These are phyloP conservation scores for Pseudocercospora ulei DNA, from an alignment of 2,329 filamentous ascomycete species.

Conservation along the genomic window DNA sequence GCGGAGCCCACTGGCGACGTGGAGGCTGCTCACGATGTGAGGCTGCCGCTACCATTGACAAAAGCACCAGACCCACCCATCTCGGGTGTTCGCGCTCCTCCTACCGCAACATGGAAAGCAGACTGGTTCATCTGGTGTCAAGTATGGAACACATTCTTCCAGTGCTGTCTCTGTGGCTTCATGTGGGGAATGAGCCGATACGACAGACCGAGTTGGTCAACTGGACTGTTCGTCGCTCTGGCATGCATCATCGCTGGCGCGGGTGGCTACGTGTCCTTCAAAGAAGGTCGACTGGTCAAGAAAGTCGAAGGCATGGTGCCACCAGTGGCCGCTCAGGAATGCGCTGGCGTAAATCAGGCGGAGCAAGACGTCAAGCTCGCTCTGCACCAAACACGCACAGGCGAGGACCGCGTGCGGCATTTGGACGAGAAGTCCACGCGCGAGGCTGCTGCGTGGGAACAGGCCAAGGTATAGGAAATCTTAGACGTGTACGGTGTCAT, in stretches of 20 bases:
- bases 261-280: conserved; percentile 60
- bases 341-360: not conserved
- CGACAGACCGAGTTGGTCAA: conserved; percentile 67
- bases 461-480: conserved; percentile 2
- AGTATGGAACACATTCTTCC: conserved; percentile 68
- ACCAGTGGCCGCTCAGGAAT: conserved; percentile 6
- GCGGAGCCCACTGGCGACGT: not conserved
- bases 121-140: conserved; percentile 72
- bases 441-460: not conserved
- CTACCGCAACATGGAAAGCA: conserved; percentile 63
- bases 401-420: not conserved
- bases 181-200: conserved; percentile 58
- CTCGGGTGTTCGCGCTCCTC: conserved; percentile 60
- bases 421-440: conserved; percentile 2
- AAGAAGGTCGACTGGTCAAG: conserved; percentile 62
- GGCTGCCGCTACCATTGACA: conserved; percentile 53
- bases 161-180: conserved; percentile 57
- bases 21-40: conserved; percentile 35
- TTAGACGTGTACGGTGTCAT: not conserved
- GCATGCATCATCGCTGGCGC: conserved; percentile 59
- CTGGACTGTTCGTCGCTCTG: conserved; percentile 66
- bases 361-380: conserved; percentile 6
- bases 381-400: conserved; percentile 5
- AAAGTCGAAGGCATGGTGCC: conserved; percentile 55
- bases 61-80: conserved; percentile 58